These are phyloP conservation scores for Bruguiera parviflora DNA, from an alignment of 345 rosid genomes.

Conservation along the genomic window DNA sequence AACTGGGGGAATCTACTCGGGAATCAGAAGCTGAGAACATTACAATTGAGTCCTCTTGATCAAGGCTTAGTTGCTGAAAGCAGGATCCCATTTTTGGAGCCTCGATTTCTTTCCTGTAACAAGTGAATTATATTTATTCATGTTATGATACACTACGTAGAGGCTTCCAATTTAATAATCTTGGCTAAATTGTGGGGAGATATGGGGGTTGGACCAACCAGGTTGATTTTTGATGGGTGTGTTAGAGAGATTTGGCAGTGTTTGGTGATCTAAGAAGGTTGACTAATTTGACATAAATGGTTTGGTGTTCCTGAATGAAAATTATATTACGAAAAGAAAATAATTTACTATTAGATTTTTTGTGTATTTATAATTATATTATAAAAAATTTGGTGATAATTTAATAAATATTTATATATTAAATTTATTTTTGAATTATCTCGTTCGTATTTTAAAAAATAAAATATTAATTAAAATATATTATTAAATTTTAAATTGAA, in stretches of 20 bases:
- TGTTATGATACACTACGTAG: neutral
- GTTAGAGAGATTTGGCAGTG: conserved; percentile 33
- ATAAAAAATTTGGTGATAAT: too few species aligned
- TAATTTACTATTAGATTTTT: too few species aligned
- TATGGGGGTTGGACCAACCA: conserved; percentile 43
- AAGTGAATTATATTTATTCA: neutral
- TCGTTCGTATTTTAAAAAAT: too few species aligned
- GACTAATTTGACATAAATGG: conserved; percentile 11
- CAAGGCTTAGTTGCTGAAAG: conserved; percentile 41
- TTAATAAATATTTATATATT: too few species aligned
- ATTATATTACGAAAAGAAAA: too few species aligned
- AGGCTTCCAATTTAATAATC: neutral
- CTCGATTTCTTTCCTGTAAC: neutral
- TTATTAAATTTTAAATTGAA: too few species aligned
- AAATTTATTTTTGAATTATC: too few species aligned
- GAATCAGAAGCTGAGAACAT: conserved; percentile 72
- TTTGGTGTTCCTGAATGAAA: too few species aligned
- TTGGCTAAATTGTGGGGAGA: neutral
- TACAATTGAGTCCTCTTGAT: conserved; percentile 49
- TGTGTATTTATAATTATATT: too few species aligned
- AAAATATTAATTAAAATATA: too few species aligned
- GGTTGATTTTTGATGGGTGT: conserved; percentile 30
- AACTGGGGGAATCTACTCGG: conserved; percentile 54
- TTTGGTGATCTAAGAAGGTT: conserved; percentile 37
- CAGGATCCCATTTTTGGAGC: conserved; percentile 47